These are phyloP conservation scores for Trypanosoma vivax DNA, from an alignment of 208 protist genomes.

Conservation along the genomic window DNA sequence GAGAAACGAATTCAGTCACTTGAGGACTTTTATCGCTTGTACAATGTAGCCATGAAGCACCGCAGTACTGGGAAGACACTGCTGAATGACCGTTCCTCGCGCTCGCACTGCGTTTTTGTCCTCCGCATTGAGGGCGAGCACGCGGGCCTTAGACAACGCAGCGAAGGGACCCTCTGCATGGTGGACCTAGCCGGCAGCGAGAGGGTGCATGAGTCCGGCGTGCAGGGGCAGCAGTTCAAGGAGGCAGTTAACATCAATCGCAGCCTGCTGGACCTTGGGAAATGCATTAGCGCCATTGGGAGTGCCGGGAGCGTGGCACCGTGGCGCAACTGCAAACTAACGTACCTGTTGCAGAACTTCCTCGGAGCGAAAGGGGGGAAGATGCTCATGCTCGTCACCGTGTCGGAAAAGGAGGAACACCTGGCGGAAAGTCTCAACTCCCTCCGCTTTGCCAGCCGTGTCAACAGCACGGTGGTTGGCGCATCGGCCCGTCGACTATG, in stretches of 20 bases:
- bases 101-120: conserved; percentile 89
- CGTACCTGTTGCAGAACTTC: conserved; percentile 87
- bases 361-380: conserved; percentile 85
- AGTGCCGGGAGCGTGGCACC: conserved; percentile 59
- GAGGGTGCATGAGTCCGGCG: conserved; percentile 84
- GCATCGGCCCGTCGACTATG: conserved; percentile 68
- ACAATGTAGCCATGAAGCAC: conserved; percentile 52
- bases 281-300: conserved; percentile 88
- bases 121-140: conserved; percentile 70
- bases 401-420: conserved; percentile 64
- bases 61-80: conserved; percentile 74
- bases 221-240: conserved; percentile 78
- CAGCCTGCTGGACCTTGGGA: conserved; percentile 85
- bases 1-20: conserved; percentile 36
- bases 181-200: conserved; percentile 94
- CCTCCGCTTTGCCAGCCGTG: conserved; percentile 89
- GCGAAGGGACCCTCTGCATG: conserved; percentile 75
- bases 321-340: conserved; percentile 90
- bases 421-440: conserved; percentile 84
- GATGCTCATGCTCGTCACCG: conserved; percentile 91
- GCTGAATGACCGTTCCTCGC: conserved; percentile 86
- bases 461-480: conserved; percentile 84
- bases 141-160: conserved; percentile 55
- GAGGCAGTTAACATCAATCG: conserved; percentile 93
- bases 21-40: conserved; percentile 58